These are phyloP conservation scores for Breviolum minutum DNA, from an alignment of 73 alveolate species.

Conservation along the genomic window DNA sequence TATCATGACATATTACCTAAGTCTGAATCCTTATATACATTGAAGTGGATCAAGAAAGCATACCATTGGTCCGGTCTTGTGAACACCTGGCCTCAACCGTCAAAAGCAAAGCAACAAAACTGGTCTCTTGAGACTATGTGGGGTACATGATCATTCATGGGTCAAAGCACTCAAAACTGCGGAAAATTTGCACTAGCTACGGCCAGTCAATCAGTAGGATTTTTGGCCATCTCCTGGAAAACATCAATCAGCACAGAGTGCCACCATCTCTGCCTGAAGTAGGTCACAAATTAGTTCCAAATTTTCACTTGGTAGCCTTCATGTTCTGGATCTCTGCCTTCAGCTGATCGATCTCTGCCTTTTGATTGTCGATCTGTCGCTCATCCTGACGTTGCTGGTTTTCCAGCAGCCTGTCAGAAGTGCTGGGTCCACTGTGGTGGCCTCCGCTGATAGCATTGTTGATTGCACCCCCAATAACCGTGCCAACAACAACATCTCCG, in stretches of 20 bases:
- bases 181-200: background rate
- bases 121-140: background rate
- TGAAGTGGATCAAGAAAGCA: no score
- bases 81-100: background rate
- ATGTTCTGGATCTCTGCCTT: slow-evolving; percentile 33
- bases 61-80: background rate
- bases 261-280: background rate
- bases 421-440: slow-evolving; percentile 83
- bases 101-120: background rate
- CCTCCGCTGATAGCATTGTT: slow-evolving; percentile 78
- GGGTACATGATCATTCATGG: background rate
- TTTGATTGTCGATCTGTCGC: slow-evolving; percentile 90
- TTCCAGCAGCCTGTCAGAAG: slow-evolving; percentile 77
- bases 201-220: background rate
- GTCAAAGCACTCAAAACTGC: slow-evolving; percentile 12
- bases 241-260: slow-evolving; percentile 9
- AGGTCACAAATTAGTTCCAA: background rate
- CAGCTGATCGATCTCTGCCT: slow-evolving; percentile 66
- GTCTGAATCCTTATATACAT: no score
- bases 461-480: slow-evolving; percentile 87
- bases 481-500: slow-evolving; percentile 90
- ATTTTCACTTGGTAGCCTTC: slow-evolving; percentile 49
- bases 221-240: background rate
- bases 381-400: slow-evolving; percentile 95
- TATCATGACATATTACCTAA: no score